phyloP scores from a whole-genome alignment of 805 yeast species.

The Brettanomyces nanus region DNA sequence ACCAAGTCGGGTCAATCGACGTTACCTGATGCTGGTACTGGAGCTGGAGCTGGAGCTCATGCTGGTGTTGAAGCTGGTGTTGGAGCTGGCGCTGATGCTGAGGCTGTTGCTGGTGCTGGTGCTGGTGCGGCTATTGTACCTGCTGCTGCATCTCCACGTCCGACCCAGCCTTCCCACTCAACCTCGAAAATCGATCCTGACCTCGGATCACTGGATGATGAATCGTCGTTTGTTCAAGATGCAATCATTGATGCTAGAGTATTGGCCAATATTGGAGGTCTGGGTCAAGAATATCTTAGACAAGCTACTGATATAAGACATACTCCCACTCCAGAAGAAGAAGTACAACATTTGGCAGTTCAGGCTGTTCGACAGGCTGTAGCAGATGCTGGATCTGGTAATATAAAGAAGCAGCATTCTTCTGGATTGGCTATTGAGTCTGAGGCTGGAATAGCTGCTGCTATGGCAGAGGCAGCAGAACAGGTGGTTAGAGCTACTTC shows the following conservation, averaged over 20 bases:
- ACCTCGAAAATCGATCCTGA: neutral
- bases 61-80: conserved; percentile 3
- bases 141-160: no score
- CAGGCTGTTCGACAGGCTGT: conserved; percentile 21
- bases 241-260: conserved; percentile 64
- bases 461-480: conserved; percentile 29
- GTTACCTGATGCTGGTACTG: no score
- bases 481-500: neutral
- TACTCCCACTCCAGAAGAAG: conserved; percentile 8
- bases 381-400: conserved; percentile 10
- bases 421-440: no score
- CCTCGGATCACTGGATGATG: conserved; percentile 11
- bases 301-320: conserved; percentile 13
- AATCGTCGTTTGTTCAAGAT: conserved; percentile 49
- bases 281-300: conserved; percentile 25
- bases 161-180: no score
- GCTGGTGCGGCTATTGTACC: neutral
- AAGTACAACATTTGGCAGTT: conserved; percentile 25
- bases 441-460: conserved; percentile 10
- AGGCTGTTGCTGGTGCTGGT: neutral
- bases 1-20: neutral
- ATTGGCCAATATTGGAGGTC: conserved; percentile 37
- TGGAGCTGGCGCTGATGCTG: neutral
- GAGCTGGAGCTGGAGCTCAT: no score
- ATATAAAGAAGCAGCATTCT: no score